Base-by-base conservation (phyloP, 2,329 filamentous ascomycete species). In the Chaetomium olivaceum region DNA sequence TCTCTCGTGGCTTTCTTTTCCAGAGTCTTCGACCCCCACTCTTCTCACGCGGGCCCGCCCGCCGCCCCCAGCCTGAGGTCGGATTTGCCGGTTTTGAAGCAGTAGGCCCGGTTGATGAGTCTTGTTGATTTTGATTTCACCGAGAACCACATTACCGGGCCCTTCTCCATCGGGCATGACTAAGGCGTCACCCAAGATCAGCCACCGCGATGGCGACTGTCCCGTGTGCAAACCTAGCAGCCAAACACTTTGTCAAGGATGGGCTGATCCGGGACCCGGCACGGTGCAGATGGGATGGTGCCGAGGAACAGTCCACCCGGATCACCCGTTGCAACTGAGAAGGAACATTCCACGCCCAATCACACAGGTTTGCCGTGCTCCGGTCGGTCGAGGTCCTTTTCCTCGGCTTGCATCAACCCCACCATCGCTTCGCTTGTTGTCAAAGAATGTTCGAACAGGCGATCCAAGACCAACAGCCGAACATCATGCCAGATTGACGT, bases 11-110 rank as follows among this genome's bases (percentile, higher is more conserved):
- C 29, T 36, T 50, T 60, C 29, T 36, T 50, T 60, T 54, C 51
- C 50, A 54, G 36, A 60, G 33, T 27, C n/a, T 64, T 56, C 62
- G 36, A 48, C 36, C 62, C 56, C 62, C 23, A 59, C 33, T 27
- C 48, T 8, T 19, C 46, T 12, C 27, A 39, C 46, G 23, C 46
- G 21, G 31, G 54, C n/a, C 52, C 21, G 29, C 33, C 33, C 39
- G 39, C 16, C 39, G 39, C 16, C 39, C 16, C 39, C 39, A 16
- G 36, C 31, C 57, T 25, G 27, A 19, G 12, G 43, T n/a, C 57
- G 16, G 25, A 50, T 48, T 21, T 27, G 25, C 43, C 27, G 57
- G 31, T 19, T 19, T 31, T 3, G 39, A 59, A 50, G 39, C 57
- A n/a, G 25, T 21, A 29, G 27, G 3, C 25, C 11, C 33, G 33